phyloP scores from a whole-genome alignment of 2,329 filamentous ascomycete species.

The Beauveria brongniartii region DNA sequence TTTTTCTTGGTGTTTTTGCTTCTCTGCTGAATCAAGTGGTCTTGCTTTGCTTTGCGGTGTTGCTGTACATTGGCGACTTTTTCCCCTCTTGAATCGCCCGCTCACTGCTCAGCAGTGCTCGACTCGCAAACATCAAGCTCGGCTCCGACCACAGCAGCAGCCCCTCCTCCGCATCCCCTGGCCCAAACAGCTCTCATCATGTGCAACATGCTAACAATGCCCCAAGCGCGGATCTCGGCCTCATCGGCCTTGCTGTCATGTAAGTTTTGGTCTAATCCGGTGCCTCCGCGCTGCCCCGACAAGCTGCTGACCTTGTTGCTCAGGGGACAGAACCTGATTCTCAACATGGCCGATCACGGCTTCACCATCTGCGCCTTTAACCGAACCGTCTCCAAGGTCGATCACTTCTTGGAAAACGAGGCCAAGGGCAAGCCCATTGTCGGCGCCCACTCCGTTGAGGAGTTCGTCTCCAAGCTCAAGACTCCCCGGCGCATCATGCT shows the following conservation, averaged over 20 bases:
- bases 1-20: constrained; percentile 10
- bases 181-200: constrained; percentile 20
- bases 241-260: constrained; percentile 91
- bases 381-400: constrained; percentile 97
- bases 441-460: constrained; percentile 86
- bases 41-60: not conserved
- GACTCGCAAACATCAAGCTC: constrained; percentile 66
- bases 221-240: constrained; percentile 76
- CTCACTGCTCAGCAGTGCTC: constrained; percentile 46
- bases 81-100: not conserved
- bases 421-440: constrained; percentile 93
- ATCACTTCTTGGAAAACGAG: constrained; percentile 84
- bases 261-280: constrained; percentile 31
- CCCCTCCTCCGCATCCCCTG: constrained; percentile 23
- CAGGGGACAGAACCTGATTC: constrained; percentile 76
- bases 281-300: not conserved
- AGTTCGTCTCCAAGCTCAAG: constrained; percentile 96
- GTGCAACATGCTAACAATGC: constrained; percentile 47
- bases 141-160: constrained; percentile 46
- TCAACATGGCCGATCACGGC: constrained; percentile 83
- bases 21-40: not conserved
- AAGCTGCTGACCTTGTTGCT: constrained; percentile 12
- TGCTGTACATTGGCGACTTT: constrained; percentile 17
- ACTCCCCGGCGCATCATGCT: constrained; percentile 95
- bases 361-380: constrained; percentile 99